Conservation (phyloP, 176 grass and related monocot genomes). For the Avena insularis region DNA sequence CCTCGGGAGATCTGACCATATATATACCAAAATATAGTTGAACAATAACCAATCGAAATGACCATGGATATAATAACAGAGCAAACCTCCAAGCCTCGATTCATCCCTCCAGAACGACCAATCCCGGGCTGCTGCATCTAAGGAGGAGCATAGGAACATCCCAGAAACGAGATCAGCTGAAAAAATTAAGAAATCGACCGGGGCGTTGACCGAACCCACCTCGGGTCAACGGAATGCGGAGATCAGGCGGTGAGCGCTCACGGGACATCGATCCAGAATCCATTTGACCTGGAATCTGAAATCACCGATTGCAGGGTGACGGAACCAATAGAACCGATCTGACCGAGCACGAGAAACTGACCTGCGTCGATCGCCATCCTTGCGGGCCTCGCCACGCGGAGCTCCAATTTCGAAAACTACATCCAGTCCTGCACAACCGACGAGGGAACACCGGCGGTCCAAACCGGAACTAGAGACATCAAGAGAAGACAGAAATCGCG, state of each 20-base stretch:
- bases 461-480: too few species aligned
- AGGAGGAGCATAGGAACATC: neutral
- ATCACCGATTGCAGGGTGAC: constrained; percentile 22
- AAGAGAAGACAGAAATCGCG: neutral
- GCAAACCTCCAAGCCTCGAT: constrained; percentile 35
- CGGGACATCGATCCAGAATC: neutral
- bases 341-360: constrained; percentile 33
- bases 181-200: neutral
- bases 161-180: constrained; percentile 13
- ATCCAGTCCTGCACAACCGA: constrained; percentile 36
- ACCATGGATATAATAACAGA: neutral
- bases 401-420: neutral
- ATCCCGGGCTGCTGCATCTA: neutral
- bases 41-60: neutral
- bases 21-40: neutral
- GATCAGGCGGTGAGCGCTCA: neutral
- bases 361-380: neutral
- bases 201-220: constrained; percentile 21
- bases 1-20: neutral
- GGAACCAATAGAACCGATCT: constrained; percentile 17
- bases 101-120: neutral
- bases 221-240: neutral
- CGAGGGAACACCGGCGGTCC: neutral
- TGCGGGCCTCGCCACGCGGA: too few species aligned
- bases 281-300: neutral